phyloP scores from a whole-genome alignment of 352 stramenopile species.

The Phytophthora tubulina region DNA sequence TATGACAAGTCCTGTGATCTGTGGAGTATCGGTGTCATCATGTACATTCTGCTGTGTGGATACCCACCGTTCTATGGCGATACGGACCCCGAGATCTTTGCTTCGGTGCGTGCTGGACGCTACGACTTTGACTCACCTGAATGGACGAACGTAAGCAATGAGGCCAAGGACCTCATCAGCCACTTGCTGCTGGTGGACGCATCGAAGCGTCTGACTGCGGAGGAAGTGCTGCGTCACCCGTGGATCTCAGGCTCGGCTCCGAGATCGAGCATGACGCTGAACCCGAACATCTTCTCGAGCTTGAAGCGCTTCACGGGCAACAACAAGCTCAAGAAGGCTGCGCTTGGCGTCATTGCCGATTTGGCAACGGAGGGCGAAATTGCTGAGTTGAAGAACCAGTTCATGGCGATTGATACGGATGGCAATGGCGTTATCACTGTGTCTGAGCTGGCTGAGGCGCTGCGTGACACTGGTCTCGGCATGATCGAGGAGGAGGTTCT shows the following conservation, averaged over 20 bases:
- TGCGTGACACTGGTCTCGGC: conserved; percentile 84
- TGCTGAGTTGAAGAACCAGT: conserved; percentile 88
- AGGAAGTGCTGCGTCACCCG: conserved; percentile 86
- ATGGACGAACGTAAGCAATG: conserved; percentile 82
- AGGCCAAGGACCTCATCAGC: conserved; percentile 96
- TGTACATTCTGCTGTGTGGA: conserved; percentile 96
- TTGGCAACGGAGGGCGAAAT: conserved; percentile 87
- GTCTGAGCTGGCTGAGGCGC: conserved; percentile 83
- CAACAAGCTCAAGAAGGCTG: conserved; percentile 93
- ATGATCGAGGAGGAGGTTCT: conserved; percentile 92
- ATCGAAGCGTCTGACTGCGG: conserved; percentile 92
- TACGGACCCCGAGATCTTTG: conserved; percentile 93
- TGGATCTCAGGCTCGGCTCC: conserved; percentile 87
- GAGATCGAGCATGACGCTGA: conserved; percentile 78
- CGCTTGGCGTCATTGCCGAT: conserved; percentile 88
- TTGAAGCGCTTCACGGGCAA: conserved; percentile 90
- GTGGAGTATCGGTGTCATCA: conserved; percentile 97
- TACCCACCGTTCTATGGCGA: conserved; percentile 97
- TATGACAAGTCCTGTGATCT: conserved; percentile 98
- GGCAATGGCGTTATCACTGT: conserved; percentile 92
- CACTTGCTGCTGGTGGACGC: conserved; percentile 94
- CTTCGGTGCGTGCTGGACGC: conserved; percentile 74
- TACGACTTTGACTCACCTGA: conserved; percentile 91
- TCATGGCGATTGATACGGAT: conserved; percentile 88
- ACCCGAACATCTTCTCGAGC: conserved; percentile 87